Percentiles rank a stretch among this genome's conserved stretches.
phyloP scores from a whole-genome alignment of 345 rosid genomes.

The Eucalyptus shirleyi region DNA sequence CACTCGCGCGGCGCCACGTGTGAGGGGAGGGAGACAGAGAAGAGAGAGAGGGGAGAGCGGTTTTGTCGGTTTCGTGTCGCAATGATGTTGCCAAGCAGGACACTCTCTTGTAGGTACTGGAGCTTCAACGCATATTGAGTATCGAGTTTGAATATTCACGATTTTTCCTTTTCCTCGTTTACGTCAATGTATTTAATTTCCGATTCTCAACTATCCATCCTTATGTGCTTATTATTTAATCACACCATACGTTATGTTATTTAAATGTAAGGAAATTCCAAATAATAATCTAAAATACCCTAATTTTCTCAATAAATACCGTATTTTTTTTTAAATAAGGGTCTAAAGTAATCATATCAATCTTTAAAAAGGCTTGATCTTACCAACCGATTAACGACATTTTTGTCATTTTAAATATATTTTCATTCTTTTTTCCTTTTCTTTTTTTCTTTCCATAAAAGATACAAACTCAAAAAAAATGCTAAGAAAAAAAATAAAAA shows the following conservation, averaged over 20 bases:
- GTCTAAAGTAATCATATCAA: fast-evolving
- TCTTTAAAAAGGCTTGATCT: fast-evolving
- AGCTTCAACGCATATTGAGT: background rate
- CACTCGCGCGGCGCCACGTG: no score
- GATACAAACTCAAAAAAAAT: no score
- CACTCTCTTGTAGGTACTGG: background rate
- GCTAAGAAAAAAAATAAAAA: no score
- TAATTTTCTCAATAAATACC: no score
- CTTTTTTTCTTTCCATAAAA: no score
- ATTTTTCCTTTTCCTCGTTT: background rate
- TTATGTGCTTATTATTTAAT: background rate
- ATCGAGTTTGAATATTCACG: background rate
- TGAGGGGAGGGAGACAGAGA: no score
- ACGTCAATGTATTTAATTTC: background rate
- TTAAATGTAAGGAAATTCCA: no score
- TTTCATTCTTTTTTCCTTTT: no score
- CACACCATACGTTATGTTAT: background rate
- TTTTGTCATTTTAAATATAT: no score
- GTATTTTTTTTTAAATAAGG: fast-evolving
- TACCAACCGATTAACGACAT: fast-evolving
- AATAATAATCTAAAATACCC: no score
- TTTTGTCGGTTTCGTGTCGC: background rate
- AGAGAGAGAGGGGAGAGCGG: no score
- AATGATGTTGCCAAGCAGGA: background rate
- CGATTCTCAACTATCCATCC: no score